These are phyloP conservation scores for Rhizopus sp. DNA, from an alignment of 371 early-diverging fungal genomes.

Conservation along the genomic window DNA sequence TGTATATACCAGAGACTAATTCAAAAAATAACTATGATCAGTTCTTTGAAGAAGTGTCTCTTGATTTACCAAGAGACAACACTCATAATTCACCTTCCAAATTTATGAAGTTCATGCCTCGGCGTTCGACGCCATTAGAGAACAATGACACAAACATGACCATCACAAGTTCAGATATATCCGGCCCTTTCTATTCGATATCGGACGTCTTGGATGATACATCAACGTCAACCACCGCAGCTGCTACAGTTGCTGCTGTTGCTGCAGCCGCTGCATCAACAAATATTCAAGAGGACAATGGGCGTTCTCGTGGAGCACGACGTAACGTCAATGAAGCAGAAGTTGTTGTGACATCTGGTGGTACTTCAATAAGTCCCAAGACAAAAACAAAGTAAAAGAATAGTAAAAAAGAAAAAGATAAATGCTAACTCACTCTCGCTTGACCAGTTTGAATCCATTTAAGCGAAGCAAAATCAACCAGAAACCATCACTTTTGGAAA, in stretches of 20 bases:
- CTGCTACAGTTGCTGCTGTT: conserved; percentile 22
- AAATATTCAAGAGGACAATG: conserved; percentile 11
- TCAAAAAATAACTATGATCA: conserved; percentile 44
- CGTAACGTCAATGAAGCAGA: conserved; percentile 44
- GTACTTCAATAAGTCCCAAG: conserved; percentile 34
- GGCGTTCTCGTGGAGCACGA: conserved; percentile 32
- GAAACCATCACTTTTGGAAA: conserved; percentile 48
- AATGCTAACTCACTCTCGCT: background rate
- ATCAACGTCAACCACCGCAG: conserved; percentile 12
- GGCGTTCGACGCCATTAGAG: conserved; percentile 14
- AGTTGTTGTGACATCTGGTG: conserved; percentile 43
- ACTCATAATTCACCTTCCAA: conserved; percentile 25
- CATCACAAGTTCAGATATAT: conserved; percentile 32
- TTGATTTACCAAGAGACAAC: conserved; percentile 46
- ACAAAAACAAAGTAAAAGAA: conserved; percentile 40
- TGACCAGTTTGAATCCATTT: conserved; percentile 40
- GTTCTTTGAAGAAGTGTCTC: conserved; percentile 56
- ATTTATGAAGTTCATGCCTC: conserved; percentile 45
- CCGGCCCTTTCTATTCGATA: conserved; percentile 54
- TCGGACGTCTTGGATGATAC: conserved; percentile 49
- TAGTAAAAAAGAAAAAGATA: conserved; percentile 17
- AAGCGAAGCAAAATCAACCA: conserved; percentile 29
- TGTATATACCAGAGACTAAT: conserved; percentile 7
- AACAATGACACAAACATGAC: conserved; percentile 9
- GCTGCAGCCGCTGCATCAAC: conserved; percentile 19